Base-by-base conservation (phyloP, 805 yeast genomes). In the Sugiyamaella chiloensis region DNA sequence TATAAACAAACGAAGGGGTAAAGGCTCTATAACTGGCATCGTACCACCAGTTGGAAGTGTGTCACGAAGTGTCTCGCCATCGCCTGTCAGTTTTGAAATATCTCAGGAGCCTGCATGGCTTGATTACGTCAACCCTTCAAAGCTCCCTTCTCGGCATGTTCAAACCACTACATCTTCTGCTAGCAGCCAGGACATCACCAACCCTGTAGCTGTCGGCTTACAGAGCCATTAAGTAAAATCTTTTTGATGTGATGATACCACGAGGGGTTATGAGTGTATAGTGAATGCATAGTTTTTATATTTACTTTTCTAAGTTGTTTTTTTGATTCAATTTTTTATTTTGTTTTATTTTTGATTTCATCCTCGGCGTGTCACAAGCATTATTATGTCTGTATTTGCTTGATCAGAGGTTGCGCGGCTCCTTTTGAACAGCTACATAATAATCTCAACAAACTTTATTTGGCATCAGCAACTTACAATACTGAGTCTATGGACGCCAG, bases 81-180 rank as follows among this genome's bases (percentile, higher is more conserved):
- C 59, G 11, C 58, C 59, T 9, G 52, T 53, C 20, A 37, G 47
- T 19, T 48, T 57, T 44, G 60, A 55, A 39, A 57, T 57, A 19
- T 52, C 57, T 4, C 54, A 52, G 16, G 57, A 55, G 27, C 60
- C 60, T 5, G 55, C 60, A 2, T 57, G 60, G 60, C 47, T 57
- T 7, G 58, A 53, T 26, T 52, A 53, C 27, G 52, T 51, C 9
- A 54, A 55, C 23, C 48, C 53, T n/a, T 37, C 51, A 9, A 46
- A 32, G 39, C 29, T 45, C 7, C 42, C 47, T 5, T 23, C 47
- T 6, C 34, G 31, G n/a, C 42, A 39, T n/a, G 11, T 26, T 7
- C 11, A 12, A 12, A 34, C 21, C 21, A 9, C 37, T 12, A 34
- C 21, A 5, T 5, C 37, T 12, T 34, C 37, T 5, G 16, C 37